These are phyloP conservation scores for Reutealis trisperma DNA, from an alignment of 345 rosid genomes.

Conservation along the genomic window DNA sequence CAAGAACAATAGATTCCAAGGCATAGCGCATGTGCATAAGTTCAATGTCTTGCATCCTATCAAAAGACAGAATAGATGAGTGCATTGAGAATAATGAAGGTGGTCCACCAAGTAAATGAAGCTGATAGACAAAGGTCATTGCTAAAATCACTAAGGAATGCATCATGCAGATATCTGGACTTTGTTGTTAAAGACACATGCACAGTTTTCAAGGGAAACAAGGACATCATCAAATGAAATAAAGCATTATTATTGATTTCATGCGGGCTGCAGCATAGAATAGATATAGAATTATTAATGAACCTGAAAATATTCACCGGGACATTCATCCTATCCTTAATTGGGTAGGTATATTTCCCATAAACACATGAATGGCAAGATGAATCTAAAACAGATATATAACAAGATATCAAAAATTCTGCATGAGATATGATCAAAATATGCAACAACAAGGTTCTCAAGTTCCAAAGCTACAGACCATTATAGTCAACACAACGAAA, in stretches of 20 bases:
- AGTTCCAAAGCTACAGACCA: background rate
- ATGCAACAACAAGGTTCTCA: background rate
- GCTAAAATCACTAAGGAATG: background rate
- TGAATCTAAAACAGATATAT: background rate
- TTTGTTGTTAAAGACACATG: background rate
- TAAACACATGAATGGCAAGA: background rate
- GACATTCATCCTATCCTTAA: background rate
- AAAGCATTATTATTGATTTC: background rate
- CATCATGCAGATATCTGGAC: background rate
- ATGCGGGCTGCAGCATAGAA: background rate
- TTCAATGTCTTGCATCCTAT: slow-evolving; percentile 92
- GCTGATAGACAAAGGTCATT: background rate
- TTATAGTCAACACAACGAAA: background rate
- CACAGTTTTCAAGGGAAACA: background rate
- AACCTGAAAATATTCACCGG: background rate
- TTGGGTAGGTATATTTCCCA: background rate
- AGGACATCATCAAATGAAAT: background rate
- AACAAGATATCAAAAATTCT: background rate
- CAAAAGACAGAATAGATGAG: slow-evolving; percentile 18
- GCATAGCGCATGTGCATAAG: slow-evolving; percentile 97
- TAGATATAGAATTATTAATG: background rate
- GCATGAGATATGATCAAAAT: background rate
- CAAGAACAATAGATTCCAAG: slow-evolving; percentile 79
- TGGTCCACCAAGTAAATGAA: background rate
- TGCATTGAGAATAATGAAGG: background rate